A percentile compares a stretch with the other conserved stretches of the same genome.
Conservation (phyloP, 2,329 filamentous ascomycete species). For the Phyllosticta citrichinensis region DNA sequence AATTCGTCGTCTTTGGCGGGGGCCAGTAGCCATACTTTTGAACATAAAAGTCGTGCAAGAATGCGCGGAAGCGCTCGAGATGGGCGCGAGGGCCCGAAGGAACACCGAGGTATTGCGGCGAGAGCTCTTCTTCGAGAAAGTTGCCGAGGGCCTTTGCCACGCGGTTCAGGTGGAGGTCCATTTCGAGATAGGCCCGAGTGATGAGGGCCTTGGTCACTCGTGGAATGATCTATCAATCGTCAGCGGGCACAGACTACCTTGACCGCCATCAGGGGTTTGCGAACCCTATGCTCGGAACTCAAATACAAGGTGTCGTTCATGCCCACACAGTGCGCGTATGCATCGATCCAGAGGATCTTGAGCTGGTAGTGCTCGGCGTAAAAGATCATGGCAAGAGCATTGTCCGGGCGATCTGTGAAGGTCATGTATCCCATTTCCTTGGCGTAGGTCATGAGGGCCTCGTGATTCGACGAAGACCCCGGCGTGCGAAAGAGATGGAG, state of each 20-base stretch:
- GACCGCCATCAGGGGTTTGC: constrained; percentile 18
- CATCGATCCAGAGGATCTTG: constrained; percentile 57
- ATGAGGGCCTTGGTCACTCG: constrained; percentile 55
- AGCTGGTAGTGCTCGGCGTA: constrained; percentile 58
- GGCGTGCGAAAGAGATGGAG: constrained; percentile 52
- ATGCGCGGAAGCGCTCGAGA: constrained; percentile 61
- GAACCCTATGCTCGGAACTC: constrained; percentile 52
- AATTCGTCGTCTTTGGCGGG: constrained; percentile 43
- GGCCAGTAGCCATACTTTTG: constrained; percentile 64
- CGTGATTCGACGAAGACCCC: constrained; percentile 43
- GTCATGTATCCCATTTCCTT: constrained; percentile 61
- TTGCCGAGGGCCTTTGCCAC: constrained; percentile 44
- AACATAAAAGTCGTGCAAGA: constrained; percentile 57
- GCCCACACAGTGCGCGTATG: constrained; percentile 68
- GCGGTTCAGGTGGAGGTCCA: constrained; percentile 53
- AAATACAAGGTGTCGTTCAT: constrained; percentile 55
- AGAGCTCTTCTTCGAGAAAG: constrained; percentile 64
- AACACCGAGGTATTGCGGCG: constrained; percentile 55
- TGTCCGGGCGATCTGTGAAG: constrained; percentile 54
- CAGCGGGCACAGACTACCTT: background rate
- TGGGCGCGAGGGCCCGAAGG: constrained; percentile 52
- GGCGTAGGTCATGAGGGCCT: constrained; percentile 55
- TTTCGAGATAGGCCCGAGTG: constrained; percentile 50
- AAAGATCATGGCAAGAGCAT: constrained; percentile 57
- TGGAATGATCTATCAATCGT: constrained; percentile 25